Evolutionary conservation across 2,329 filamentous ascomycete species (phyloP).

Genomic region (Diaporthe eres): DNA sequence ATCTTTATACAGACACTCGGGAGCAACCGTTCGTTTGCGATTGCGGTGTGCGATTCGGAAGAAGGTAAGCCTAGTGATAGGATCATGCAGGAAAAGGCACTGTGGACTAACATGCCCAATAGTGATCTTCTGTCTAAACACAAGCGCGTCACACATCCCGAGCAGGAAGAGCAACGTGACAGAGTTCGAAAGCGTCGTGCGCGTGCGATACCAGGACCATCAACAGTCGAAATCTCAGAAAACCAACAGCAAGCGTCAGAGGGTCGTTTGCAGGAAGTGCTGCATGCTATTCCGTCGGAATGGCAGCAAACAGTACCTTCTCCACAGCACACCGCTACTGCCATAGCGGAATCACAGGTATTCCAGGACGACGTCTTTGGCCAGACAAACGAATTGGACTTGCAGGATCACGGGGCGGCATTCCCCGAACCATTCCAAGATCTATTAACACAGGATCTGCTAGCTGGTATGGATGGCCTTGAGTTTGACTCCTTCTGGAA

Average conservation of each 20-base stretch:
- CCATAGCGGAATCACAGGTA: not conserved
- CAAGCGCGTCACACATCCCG: not conserved
- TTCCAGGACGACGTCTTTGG: not conserved
- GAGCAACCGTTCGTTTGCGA: not conserved
- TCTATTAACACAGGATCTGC: slow-evolving; percentile 6
- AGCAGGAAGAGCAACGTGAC: not conserved
- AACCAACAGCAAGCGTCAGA: not conserved
- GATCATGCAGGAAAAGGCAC: not conserved
- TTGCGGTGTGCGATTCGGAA: not conserved
- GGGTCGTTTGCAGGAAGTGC: not conserved
- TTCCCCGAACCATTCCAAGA: not conserved
- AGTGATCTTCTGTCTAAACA: slow-evolving; percentile 8
- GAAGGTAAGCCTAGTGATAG: not conserved
- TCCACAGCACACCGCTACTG: not conserved
- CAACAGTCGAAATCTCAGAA: not conserved
- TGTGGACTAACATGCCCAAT: not conserved
- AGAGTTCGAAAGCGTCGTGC: not conserved
- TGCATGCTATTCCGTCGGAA: not conserved
- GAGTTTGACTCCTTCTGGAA: not conserved
- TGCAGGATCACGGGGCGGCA: not conserved
- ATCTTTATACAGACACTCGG: not conserved
- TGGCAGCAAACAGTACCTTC: not conserved
- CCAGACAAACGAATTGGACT: not conserved
- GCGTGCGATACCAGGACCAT: not conserved
- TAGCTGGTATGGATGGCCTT: not conserved